Base-by-base conservation (phyloP, 805 yeast species). In the Candida dajiaensis region DNA sequence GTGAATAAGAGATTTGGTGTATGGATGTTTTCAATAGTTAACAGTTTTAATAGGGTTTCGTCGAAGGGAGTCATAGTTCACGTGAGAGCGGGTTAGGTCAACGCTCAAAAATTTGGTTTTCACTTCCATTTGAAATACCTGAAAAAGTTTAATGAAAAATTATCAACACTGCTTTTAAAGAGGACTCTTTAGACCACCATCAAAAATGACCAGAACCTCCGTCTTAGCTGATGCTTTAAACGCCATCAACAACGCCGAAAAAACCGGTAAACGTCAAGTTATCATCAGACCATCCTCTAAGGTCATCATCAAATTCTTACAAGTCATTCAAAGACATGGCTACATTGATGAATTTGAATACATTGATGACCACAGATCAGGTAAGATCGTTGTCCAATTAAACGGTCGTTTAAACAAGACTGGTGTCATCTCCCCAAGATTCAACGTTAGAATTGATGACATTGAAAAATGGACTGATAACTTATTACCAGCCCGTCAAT, bases 281-380 rank as follows among this genome's bases (percentile, higher is more conserved):
- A 77, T 90, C 72, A 85, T 90, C 78, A 87, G 97, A 83, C 97
- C 97, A 62, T 89, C 97, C 46, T 90, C 97, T 71, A 90, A 90
- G 86, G 97, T 90, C 67, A 89, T 90, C 79, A 82, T 90, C 85
- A 90, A 89, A 78, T 90, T 89, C 79, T 81, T 90, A 74, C 80
- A 88, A 69, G 97, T 90, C 66, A 89, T 90, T 87, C 97, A 90
- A 81, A 89, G 81, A 78, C 97, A 90, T 75, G 97, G 97, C 68
- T 90, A 90, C 94, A 90, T 89, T 78, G 97, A 90, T 69, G 97
- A 89, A 78, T 89, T 89, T 74, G 97, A 90, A 81, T 88, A 84
- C 84, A 89, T 89, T 66, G 97, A 89, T 70, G 97, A 89, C 82
- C 97, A 89, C 90, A 88, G 97, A 82, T 87, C 96, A 50, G 97